Conservation (phyloP, 352 stramenopile species). For the Phytopythium aichiense region DNA sequence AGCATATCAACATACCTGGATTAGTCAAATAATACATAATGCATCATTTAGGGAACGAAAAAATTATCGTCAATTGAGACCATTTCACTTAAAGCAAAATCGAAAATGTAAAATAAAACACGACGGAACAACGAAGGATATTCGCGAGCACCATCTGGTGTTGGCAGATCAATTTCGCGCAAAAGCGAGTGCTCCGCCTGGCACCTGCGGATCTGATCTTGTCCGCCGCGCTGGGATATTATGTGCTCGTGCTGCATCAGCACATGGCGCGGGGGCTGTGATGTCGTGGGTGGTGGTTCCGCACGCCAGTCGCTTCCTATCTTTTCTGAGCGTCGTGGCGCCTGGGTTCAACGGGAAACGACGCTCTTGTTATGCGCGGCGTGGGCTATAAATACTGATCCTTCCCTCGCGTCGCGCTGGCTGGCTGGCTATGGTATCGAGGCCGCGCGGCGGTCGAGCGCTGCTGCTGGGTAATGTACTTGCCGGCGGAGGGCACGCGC, state of each 20-base stretch:
- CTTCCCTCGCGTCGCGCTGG: background rate
- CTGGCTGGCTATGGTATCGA: background rate
- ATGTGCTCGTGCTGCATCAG: no score
- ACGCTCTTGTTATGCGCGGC: background rate
- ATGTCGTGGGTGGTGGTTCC: background rate
- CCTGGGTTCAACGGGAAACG: background rate
- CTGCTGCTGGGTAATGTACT: background rate
- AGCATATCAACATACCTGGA: no score
- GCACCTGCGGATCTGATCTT: background rate
- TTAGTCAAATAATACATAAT: no score
- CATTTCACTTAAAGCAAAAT: no score
- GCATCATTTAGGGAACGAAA: no score
- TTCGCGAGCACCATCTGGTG: conserved; percentile 1
- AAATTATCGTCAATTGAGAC: no score
- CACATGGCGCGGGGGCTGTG: background rate
- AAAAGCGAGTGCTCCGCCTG: background rate
- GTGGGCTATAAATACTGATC: background rate
- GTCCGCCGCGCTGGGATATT: background rate
- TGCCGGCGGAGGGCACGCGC: background rate
- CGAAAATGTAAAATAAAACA: no score
- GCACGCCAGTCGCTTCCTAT: background rate
- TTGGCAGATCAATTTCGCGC: background rate
- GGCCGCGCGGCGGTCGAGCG: background rate
- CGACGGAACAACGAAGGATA: background rate
- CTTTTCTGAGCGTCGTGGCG: background rate